Evolutionary conservation across 164 flowering plant species (phyloP).

Genomic region (Aristolochia contorta): DNA sequence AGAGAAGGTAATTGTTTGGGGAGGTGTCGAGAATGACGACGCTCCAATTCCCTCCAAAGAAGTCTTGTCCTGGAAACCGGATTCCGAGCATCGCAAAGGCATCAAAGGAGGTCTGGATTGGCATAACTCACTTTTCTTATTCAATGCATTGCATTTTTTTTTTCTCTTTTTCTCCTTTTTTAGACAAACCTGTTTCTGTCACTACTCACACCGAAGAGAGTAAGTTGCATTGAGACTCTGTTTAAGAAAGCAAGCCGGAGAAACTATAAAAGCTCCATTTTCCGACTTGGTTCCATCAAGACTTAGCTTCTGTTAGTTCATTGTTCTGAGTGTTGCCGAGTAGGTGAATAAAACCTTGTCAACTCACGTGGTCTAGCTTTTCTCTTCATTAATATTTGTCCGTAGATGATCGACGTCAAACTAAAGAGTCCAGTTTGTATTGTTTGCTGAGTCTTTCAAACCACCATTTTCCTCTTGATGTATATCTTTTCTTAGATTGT

Average conservation of each 20-base stretch:
- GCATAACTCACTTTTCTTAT: not conserved
- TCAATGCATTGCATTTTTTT: not conserved
- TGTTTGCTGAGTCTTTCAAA: not conserved
- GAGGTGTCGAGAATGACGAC: conserved; percentile 20
- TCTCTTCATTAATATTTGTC: not conserved
- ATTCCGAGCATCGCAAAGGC: not conserved
- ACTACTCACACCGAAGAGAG: too few species aligned
- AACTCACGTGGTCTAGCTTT: not conserved
- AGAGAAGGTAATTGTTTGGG: conserved; percentile 44
- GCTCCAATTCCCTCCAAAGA: conserved; percentile 29
- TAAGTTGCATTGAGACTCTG: too few species aligned
- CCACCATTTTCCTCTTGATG: not conserved
- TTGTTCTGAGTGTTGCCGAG: not conserved
- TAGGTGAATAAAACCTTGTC: not conserved
- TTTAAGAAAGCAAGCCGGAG: not conserved
- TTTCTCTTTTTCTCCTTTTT: not conserved
- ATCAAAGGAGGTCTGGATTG: not conserved
- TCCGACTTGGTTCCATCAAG: too few species aligned
- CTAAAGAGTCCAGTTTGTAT: too few species aligned
- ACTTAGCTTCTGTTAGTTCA: not conserved
- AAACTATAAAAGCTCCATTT: too few species aligned
- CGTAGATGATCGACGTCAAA: not conserved
- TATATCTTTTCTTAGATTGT: not conserved
- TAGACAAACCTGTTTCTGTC: not conserved
- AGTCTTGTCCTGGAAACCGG: conserved; percentile 39